Base-by-base conservation (phyloP, 306 rosid genomes). In the Hippophae gyantsensis region DNA sequence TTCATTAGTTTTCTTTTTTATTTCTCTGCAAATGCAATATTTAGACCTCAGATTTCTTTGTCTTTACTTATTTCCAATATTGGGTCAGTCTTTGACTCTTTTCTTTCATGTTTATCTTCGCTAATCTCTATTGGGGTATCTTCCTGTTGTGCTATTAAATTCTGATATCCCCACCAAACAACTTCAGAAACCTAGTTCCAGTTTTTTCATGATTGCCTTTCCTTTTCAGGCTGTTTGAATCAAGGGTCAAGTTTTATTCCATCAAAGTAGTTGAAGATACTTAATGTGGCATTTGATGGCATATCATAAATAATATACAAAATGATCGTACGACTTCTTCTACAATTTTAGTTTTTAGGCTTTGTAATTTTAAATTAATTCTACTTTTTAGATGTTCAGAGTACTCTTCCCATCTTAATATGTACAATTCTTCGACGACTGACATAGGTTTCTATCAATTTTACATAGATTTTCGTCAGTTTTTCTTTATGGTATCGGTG, bases 211-310 rank as follows among this genome's bases (percentile, higher is more conserved):
- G 56, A 47, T 56, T 13, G 6, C 53, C 53, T 5, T 69, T 64
- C 46, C 43, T 56, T 45, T 50, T 63, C 26, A 3, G 48, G 43
- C 27, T 62, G 54, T 43, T 62, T 63, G 23, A 9, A 11, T 42
- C 43, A 51, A 10, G 44, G 49, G 18, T 25, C 38, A 13, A 42
- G 47, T 57, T 32, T 9, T 46, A 23, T 14, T 13, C 54, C 48
- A 14, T 57, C 10, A 61, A 48, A 56, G 52, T 10, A 47, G 42
- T 12, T 60, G 42, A 12, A 26, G 32, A 25, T 41, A 14, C 50
- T 52, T 51, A 6, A 42, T 48, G n/a, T 72, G 64, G 51, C 40
- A 46, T 60, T 56, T 52, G 47, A 48, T 65, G 51, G 61, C 62
- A 32, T 60, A 26, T 61, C 61, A 32, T 65, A 52, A 58, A 32